Base-by-base conservation (phyloP, 2,329 filamentous ascomycete species). In the Xylaria sp. region DNA sequence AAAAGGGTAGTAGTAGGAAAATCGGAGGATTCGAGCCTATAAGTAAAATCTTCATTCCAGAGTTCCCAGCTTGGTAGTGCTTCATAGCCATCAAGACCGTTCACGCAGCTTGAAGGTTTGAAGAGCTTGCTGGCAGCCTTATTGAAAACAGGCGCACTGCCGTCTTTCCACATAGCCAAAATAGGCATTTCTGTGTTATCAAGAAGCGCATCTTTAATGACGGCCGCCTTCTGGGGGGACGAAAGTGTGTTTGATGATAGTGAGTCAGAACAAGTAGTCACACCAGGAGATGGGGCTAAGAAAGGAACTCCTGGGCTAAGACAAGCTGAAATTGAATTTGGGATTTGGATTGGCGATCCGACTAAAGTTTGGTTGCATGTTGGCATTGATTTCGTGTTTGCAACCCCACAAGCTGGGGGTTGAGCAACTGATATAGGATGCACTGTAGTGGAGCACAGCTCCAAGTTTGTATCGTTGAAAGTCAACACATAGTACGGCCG, bases 151-250 rank as follows among this genome's bases (percentile, higher is more conserved):
- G 53, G 53, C 5, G 29, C 29, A 23, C 53, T 55, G 5, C 53
- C 53, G 3, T 55, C 53, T n/a, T 55, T 55, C 53, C 53, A 55
- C 53, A 55, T 37, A 21, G 53, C 53, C 18, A 55, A n/a, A 23
- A 55, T 55, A 55, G 53, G 53, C 53, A 23, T 55, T 55, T 55
- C 53, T 37, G 53, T 23, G 32, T 37, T 55, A 10, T 55, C 53
- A 2, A 55, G 53, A 16, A 55, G 53, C 18, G 53, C 53, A 37
- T 55, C 53, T 40, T 55, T 55, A 23, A 55, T 37, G 29, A 55
- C 10, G 10, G 53, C 21, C 3, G 13, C 32, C 29, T 55, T 55
- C 13, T 55, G 53, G 29, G 18, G n/a, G n/a, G n/a, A 23, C 12
- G 29, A 37, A 5, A 13, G 32, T 21, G 29, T 13, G n/a, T n/a